These are phyloP conservation scores for Tulasnella sp. DNA, from an alignment of 768 basidiomycete genomes.

Conservation along the genomic window DNA sequence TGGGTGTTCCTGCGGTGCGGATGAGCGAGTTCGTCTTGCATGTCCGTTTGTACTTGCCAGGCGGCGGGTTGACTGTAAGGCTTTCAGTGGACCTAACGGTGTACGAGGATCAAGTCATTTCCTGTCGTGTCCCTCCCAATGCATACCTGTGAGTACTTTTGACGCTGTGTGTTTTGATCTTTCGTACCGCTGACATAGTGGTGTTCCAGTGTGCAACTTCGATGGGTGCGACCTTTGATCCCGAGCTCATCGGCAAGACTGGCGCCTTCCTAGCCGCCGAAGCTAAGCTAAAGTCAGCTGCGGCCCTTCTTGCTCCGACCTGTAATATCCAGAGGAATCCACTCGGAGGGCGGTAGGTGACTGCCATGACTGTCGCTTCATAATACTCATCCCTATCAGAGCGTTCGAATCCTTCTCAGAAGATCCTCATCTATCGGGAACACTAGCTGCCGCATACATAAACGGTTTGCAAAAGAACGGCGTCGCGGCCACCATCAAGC, in stretches of 20 bases:
- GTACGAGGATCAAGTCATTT: slow-evolving; percentile 22
- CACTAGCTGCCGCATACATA: slow-evolving; percentile 56
- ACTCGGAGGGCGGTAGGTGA: not conserved
- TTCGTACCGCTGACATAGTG: too few species aligned
- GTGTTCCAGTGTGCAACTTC: slow-evolving; percentile 36
- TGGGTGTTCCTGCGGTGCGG: slow-evolving; percentile 63
- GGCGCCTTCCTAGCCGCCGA: slow-evolving; percentile 51
- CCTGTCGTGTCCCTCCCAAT: slow-evolving; percentile 48
- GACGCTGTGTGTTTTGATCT: too few species aligned
- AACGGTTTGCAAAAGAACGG: slow-evolving; percentile 56
- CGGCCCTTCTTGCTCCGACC: slow-evolving; percentile 55
- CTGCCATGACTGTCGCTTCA: not conserved
- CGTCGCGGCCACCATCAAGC: slow-evolving; percentile 60
- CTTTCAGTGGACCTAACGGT: slow-evolving; percentile 61
- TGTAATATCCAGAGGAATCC: slow-evolving; percentile 55
- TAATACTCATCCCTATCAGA: not conserved
- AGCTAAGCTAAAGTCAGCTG: slow-evolving; percentile 49
- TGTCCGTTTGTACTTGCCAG: not conserved
- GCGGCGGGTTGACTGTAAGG: not conserved
- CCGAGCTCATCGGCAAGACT: slow-evolving; percentile 41
- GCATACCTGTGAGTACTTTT: slow-evolving; percentile 52
- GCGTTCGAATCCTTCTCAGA: slow-evolving; percentile 32
- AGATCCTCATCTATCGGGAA: slow-evolving; percentile 61
- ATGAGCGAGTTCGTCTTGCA: slow-evolving; percentile 25
- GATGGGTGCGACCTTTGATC: slow-evolving; percentile 47